phyloP scores from a whole-genome alignment of 805 yeast species.

The Candida lessepsii region DNA sequence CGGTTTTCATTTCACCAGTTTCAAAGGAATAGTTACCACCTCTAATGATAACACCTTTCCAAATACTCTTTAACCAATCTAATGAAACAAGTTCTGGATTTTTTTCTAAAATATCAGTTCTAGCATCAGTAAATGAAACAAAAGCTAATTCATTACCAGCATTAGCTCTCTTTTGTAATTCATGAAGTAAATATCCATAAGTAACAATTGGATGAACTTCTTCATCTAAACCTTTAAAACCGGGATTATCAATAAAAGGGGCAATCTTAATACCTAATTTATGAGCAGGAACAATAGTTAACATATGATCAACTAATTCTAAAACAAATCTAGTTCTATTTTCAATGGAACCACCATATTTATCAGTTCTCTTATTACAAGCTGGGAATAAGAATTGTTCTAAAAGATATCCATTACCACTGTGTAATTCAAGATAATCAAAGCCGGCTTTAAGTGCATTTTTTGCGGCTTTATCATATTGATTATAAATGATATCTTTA shows the following conservation, averaged over 20 bases:
- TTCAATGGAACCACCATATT: slow-evolving; percentile 37
- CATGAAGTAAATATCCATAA: slow-evolving; percentile 29
- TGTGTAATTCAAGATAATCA: slow-evolving; percentile 41
- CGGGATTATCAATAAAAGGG: slow-evolving; percentile 27
- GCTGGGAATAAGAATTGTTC: slow-evolving; percentile 36
- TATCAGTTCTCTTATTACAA: slow-evolving; percentile 32
- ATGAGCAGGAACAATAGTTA: slow-evolving; percentile 30
- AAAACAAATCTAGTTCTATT: slow-evolving; percentile 35
- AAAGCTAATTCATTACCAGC: slow-evolving; percentile 32
- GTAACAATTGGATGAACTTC: slow-evolving; percentile 23
- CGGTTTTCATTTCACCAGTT: slow-evolving; percentile 6
- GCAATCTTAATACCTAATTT: slow-evolving; percentile 33
- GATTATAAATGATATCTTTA: slow-evolving; percentile 20
- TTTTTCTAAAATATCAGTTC: slow-evolving; percentile 20
- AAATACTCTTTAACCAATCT: slow-evolving; percentile 26
- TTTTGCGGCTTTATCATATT: slow-evolving; percentile 27
- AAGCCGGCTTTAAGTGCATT: slow-evolving; percentile 35
- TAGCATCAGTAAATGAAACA: slow-evolving; percentile 24
- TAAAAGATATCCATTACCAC: slow-evolving; percentile 40
- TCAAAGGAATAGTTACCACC: slow-evolving; percentile 19
- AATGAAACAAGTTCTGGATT: slow-evolving; percentile 12
- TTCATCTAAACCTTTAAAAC: slow-evolving; percentile 13
- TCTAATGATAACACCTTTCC: slow-evolving; percentile 26
- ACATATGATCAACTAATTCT: slow-evolving; percentile 36
- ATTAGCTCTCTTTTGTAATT: slow-evolving; percentile 29